These are phyloP conservation scores for Cyberlindnera mrakii DNA, from an alignment of 805 yeast genomes.

Conservation along the genomic window DNA sequence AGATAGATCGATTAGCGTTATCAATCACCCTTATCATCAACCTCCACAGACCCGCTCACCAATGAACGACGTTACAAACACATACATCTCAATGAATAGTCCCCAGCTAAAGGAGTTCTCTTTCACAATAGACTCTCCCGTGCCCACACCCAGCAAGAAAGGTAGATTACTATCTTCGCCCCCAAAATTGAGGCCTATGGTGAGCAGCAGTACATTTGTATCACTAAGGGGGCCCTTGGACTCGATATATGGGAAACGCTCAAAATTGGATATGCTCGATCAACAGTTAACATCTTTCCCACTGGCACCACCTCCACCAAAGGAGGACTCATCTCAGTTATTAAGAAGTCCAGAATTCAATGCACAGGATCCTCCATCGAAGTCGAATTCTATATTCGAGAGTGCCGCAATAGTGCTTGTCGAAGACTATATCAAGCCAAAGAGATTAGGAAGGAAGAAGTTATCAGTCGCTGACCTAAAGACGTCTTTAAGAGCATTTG, in stretches of 20 bases:
- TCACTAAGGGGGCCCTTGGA: not conserved
- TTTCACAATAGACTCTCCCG: not conserved
- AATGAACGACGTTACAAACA: conserved; percentile 15
- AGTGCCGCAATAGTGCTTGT: conserved; percentile 37
- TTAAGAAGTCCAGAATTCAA: not conserved
- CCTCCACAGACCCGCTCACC: not conserved
- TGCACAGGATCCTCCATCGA: conserved; percentile 2
- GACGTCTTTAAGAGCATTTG: conserved; percentile 18
- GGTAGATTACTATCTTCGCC: not conserved
- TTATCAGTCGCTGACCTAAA: conserved; percentile 30
- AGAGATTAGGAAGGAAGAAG: conserved; percentile 18
- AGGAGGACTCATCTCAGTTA: not conserved
- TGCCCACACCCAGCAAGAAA: not conserved
- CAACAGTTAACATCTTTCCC: conserved; percentile 33
- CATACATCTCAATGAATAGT: not conserved
- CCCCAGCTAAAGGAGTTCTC: conserved; percentile 1
- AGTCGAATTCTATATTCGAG: conserved; percentile 14
- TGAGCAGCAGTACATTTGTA: not conserved
- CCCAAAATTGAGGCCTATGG: not conserved
- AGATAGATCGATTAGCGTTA: not conserved
- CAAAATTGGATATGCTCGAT: conserved; percentile 35
- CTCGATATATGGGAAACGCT: conserved; percentile 11
- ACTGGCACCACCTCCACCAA: conserved; percentile 26
- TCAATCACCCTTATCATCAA: not conserved
- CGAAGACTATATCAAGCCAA: conserved; percentile 46